These are phyloP conservation scores for Pseudozyma thailandica DNA, from an alignment of 1,284 basidiomycete genomes.

Conservation along the genomic window DNA sequence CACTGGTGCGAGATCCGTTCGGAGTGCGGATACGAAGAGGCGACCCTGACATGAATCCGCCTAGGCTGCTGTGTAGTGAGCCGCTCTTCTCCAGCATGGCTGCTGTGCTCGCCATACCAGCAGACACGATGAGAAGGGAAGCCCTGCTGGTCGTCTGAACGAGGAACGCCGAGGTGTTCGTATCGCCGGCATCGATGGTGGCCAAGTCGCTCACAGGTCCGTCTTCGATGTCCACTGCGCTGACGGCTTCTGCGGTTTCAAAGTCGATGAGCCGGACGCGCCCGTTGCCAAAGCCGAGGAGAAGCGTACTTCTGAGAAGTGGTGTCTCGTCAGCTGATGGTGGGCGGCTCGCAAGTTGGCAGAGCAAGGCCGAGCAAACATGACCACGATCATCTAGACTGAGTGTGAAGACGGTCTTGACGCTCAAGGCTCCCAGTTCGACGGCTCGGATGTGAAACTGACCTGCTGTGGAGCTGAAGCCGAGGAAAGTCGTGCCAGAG, in stretches of 20 bases:
- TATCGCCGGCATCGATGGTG: conserved; percentile 23
- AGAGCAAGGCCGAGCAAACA: conserved; percentile 38
- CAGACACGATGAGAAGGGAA: conserved; percentile 30
- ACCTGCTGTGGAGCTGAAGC: conserved; percentile 30
- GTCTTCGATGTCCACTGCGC: conserved; percentile 38
- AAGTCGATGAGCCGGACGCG: conserved; percentile 31
- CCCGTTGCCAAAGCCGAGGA: conserved; percentile 47
- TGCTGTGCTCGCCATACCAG: conserved; percentile 1
- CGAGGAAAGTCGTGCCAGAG: conserved; percentile 14
- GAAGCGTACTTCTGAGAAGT: conserved; percentile 23
- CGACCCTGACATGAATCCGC: conserved; percentile 26
- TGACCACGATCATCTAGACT: conserved; percentile 21
- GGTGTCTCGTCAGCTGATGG: conserved; percentile 26
- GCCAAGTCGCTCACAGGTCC: conserved; percentile 28
- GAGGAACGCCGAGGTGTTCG: conserved; percentile 20
- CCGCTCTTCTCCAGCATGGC: conserved; percentile 34
- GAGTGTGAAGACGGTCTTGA: conserved; percentile 31
- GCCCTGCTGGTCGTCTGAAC: conserved; percentile 31
- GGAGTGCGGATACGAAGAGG: conserved; percentile 39
- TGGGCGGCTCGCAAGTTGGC: conserved; percentile 20
- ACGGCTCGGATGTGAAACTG: conserved; percentile 35
- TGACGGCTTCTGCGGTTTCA: conserved; percentile 25
- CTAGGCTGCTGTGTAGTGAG: conserved; percentile 36
- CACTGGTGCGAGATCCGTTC: conserved; percentile 36
- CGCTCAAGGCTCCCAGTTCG: conserved; percentile 13